A percentile compares a stretch with the other conserved stretches of the same genome.
phyloP scores from a whole-genome alignment of 2,329 filamentous ascomycete genomes.

The Diaporthe eres region DNA sequence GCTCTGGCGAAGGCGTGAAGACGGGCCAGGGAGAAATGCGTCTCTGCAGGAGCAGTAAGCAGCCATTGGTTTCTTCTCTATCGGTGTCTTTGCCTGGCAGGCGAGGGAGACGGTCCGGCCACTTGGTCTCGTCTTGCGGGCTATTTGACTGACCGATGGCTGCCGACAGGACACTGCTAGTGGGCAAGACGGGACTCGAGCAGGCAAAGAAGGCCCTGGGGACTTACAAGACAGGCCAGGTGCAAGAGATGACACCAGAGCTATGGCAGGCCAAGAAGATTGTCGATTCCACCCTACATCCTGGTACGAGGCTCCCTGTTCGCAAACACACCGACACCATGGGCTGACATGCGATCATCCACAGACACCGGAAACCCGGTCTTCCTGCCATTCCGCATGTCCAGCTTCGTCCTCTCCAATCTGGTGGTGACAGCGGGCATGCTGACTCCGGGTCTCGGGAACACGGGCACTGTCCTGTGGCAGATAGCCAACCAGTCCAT shows the following conservation, averaged over 20 bases:
- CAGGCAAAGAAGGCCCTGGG: constrained; percentile 86
- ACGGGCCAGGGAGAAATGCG: constrained; percentile 9
- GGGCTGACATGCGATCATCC: constrained; percentile 33
- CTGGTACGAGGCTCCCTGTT: constrained; percentile 70
- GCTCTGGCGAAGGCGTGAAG: constrained; percentile 41
- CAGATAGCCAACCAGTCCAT: constrained; percentile 97
- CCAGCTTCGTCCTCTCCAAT: constrained; percentile 93
- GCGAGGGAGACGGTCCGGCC: neutral
- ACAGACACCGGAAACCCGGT: constrained; percentile 93
- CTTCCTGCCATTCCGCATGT: constrained; percentile 97
- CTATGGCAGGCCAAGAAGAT: constrained; percentile 98
- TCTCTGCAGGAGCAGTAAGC: constrained; percentile 43
- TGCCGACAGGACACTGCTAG: constrained; percentile 82
- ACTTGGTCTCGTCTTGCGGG: neutral
- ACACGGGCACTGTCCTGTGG: constrained; percentile 89
- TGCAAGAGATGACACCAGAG: constrained; percentile 86
- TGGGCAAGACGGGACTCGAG: constrained; percentile 83
- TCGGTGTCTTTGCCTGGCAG: constrained; percentile 1
- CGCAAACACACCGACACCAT: constrained; percentile 13
- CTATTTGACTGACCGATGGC: neutral
- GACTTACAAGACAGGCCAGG: constrained; percentile 88
- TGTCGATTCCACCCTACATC: constrained; percentile 95
- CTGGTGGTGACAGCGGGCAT: constrained; percentile 95
- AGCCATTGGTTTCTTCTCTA: constrained; percentile 37
- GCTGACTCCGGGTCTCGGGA: constrained; percentile 91